Conservation (phyloP, 805 yeast species). For the Novakomyces olei region DNA sequence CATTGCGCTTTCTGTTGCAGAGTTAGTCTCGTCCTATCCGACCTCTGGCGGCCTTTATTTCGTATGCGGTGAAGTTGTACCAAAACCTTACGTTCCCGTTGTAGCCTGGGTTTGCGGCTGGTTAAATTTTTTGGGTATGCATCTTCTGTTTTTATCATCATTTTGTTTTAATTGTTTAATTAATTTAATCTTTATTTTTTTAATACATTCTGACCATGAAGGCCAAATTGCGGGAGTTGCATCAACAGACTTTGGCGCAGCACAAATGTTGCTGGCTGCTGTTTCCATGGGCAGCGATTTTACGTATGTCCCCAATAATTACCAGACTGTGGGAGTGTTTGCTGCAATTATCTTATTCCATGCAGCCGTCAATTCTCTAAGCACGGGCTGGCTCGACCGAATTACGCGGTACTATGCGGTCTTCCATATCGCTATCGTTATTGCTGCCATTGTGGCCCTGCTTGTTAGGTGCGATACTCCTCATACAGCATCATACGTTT, state of each 20-base stretch:
- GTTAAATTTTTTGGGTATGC: constrained; percentile 8
- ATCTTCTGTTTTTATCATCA: too few relatives aligned
- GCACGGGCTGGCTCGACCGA: constrained; percentile 28
- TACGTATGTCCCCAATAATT: constrained; percentile 16
- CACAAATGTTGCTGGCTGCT: constrained; percentile 16
- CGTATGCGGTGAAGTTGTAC: constrained; percentile 11
- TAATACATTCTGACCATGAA: too few relatives aligned
- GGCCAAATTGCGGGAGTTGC: constrained; percentile 16
- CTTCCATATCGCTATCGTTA: constrained; percentile 25
- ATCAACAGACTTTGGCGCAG: constrained; percentile 17
- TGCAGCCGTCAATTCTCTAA: constrained; percentile 29
- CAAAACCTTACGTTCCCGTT: constrained; percentile 10
- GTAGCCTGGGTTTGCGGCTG: constrained; percentile 13
- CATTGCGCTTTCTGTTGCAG: constrained; percentile 5
- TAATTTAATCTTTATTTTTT: too few relatives aligned
- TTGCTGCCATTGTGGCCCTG: constrained; percentile 31
- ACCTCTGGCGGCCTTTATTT: constrained; percentile 11
- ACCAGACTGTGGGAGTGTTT: constrained; percentile 28
- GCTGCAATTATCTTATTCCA: constrained; percentile 29
- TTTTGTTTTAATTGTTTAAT: too few relatives aligned
- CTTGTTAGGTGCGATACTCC: constrained; percentile 30
- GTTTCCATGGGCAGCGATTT: constrained; percentile 13
- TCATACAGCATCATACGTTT: constrained; percentile 25
- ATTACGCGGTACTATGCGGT: constrained; percentile 31
- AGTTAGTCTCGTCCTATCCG: constrained; percentile 10